phyloP scores from a whole-genome alignment of 495 filamentous ascomycete species.

The Echria macrotheca region DNA sequence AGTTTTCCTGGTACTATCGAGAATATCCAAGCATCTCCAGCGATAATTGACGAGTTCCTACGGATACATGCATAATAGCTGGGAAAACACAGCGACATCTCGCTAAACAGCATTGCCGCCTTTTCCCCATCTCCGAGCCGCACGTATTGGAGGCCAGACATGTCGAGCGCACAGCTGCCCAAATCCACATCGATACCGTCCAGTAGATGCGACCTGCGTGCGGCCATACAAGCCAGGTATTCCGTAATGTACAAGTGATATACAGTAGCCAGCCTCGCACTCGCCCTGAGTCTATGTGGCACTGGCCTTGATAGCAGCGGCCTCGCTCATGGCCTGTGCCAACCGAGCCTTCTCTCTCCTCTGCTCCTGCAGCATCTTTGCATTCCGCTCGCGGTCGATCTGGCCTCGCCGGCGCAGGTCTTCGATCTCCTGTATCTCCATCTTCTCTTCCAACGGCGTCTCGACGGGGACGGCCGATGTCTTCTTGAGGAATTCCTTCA shows the following conservation, averaged over 20 bases:
- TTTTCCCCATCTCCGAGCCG: no score
- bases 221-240: no score
- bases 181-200: no score
- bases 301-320: conserved; percentile 26
- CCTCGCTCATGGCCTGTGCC: conserved; percentile 26
- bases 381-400: conserved; percentile 53
- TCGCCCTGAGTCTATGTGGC: background rate
- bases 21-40: no score
- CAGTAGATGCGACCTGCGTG: no score
- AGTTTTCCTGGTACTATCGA: no score
- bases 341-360: conserved; percentile 54
- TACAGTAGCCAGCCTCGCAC: conserved; percentile 7
- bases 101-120: no score
- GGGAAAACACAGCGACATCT: no score
- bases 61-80: no score
- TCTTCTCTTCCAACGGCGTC: conserved; percentile 55
- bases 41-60: no score
- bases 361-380: conserved; percentile 56
- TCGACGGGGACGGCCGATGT: conserved; percentile 61
- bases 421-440: conserved; percentile 53
- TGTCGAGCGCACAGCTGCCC: no score
- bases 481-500: conserved; percentile 57
- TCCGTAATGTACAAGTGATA: conserved; percentile 25
- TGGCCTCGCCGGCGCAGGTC: conserved; percentile 47
- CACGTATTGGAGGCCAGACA: no score